A percentile compares a stretch with the other conserved stretches of the same genome.
Evolutionary conservation across 768 basidiomycete genomes (phyloP).

Genomic region (Clathrus columnatus): DNA sequence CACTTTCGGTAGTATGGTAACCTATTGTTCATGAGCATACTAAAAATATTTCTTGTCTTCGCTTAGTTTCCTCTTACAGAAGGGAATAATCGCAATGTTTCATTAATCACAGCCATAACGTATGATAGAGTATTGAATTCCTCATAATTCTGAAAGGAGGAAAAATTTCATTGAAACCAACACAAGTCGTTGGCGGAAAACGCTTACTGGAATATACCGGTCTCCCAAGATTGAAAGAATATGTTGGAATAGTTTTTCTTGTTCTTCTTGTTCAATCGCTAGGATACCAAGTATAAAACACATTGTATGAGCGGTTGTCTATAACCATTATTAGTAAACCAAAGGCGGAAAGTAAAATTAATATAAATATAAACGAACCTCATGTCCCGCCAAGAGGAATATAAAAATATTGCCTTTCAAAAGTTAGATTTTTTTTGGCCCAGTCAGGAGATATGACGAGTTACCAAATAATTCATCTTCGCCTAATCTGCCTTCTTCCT

Average conservation of each 20-base stretch:
- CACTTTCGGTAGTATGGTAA: slow-evolving; percentile 34
- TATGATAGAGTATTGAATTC: slow-evolving; percentile 10
- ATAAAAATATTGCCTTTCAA: slow-evolving; percentile 14
- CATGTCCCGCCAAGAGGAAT: slow-evolving; percentile 21
- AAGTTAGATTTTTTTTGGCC: no score
- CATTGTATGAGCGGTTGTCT: slow-evolving; percentile 19
- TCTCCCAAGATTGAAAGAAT: slow-evolving; percentile 3
- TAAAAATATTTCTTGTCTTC: no score
- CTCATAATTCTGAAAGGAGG: slow-evolving; percentile 7
- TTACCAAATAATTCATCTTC: slow-evolving; percentile 40
- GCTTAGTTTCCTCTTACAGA: slow-evolving; percentile 9
- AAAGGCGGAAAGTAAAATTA: not conserved
- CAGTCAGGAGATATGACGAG: no score
- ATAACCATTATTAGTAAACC: no score
- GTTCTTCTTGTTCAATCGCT: slow-evolving; percentile 18
- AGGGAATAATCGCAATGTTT: slow-evolving; percentile 17
- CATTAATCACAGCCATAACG: slow-evolving; percentile 14
- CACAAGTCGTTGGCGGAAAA: not conserved
- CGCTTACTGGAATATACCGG: slow-evolving; percentile 4
- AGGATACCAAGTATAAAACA: slow-evolving; percentile 16
- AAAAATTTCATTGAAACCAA: not conserved
- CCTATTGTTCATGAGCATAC: slow-evolving; percentile 20
- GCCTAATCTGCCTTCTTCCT: slow-evolving; percentile 26
- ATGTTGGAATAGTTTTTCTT: slow-evolving; percentile 12
- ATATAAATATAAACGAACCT: not conserved